phyloP scores from a whole-genome alignment of 331 rosid genomes.

The Ulmus americana region DNA sequence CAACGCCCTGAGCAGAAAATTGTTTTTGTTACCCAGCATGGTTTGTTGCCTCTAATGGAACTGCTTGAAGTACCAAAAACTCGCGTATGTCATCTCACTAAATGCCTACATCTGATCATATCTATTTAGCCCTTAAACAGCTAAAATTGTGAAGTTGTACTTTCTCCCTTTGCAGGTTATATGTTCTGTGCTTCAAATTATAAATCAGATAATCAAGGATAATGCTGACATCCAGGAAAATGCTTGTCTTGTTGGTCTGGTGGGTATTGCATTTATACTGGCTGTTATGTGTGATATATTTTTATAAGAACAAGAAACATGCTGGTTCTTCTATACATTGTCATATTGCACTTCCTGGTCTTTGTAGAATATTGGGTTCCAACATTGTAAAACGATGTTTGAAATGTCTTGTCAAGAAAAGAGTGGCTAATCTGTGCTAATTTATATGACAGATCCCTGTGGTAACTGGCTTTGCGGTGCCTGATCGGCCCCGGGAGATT shows the following conservation, averaged over 20 bases:
- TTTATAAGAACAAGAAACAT: too few species aligned
- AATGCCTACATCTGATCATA: constrained; percentile 5
- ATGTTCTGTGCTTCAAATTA: constrained; percentile 93
- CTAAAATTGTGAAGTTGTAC: not conserved
- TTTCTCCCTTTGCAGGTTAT: constrained; percentile 52
- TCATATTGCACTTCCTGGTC: not conserved
- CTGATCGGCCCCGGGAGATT: constrained; percentile 91
- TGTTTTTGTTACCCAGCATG: constrained; percentile 86
- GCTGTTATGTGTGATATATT: not conserved
- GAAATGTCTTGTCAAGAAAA: not conserved
- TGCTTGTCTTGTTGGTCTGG: constrained; percentile 97
- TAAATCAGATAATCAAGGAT: constrained; percentile 84
- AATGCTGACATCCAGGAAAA: constrained; percentile 88
- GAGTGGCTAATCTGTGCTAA: constrained; percentile 23
- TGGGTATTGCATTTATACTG: constrained; percentile 37
- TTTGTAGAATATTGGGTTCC: not conserved
- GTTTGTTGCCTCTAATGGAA: constrained; percentile 83
- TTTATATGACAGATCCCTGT: constrained; percentile 65
- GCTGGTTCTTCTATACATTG: not conserved
- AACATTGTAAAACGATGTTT: not conserved
- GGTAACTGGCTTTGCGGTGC: constrained; percentile 81
- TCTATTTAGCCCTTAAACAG: constrained; percentile 4
- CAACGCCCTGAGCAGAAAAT: constrained; percentile 93
- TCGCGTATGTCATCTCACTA: constrained; percentile 51
- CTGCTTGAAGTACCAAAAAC: constrained; percentile 82